Evolutionary conservation across 1,284 basidiomycete genomes (phyloP), one percentile per base, ranked within the genome.

Genomic region (Testicularia cyperi): DNA sequence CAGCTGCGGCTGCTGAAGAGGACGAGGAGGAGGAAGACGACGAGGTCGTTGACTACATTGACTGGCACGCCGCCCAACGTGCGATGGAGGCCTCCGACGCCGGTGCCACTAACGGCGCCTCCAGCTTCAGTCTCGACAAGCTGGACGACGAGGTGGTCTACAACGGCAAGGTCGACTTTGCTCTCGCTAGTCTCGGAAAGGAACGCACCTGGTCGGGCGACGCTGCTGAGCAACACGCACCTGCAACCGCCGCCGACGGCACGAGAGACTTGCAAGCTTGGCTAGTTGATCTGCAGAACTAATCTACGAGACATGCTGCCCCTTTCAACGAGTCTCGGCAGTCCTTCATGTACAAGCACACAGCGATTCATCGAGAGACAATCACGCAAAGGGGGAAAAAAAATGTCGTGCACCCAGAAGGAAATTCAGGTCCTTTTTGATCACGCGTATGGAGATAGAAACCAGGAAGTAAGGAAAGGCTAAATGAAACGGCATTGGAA

Each of bases 41-140:
- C 4, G 63, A 64, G 25, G 41, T 63, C 14, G 33, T 56, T n/a
- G 72, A 75, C 39, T 75, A 75, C 33, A 45, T 74, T 25, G 58
- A 62, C 31, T 64, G 66, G 41, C 23, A 30, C 1, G 51, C 55
- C 7, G 27, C 32, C 5, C 58, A 58, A 35, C 21, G 46, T 4
- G 32, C 23, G 16, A 5, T 19, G 9, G 29, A 44, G 15, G 31
- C 18, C 13, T 28, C 29, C 25, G 57, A 7, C 6, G 21, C 14
- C 15, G 38, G 31, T 7, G 44, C n/a, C 7, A 21, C 21, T 13
- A 18, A 38, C 7, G 41, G 44, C 6, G 43, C 19, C 4, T 27
- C 33, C 6, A 36, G 33, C 20, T 68, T 55, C 44, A 66, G 56
- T 29, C 40, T 70, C 25, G 58, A 65, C 0, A 62, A 51, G 31